Conservation (phyloP, 2,329 filamentous ascomycete species). For the Nemania sp. region DNA sequence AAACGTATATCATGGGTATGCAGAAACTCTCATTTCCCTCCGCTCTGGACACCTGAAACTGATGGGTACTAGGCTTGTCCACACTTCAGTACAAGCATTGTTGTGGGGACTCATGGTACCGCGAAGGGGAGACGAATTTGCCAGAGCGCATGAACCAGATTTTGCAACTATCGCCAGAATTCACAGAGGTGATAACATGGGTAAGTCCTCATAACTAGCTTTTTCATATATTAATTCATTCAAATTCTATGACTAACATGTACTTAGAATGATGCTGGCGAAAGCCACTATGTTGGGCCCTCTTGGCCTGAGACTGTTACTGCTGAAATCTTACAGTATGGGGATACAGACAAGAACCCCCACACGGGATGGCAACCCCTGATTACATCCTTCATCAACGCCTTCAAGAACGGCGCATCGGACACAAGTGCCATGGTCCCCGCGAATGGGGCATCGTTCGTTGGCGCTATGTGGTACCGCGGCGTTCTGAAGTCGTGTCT, state of each 20-base stretch:
- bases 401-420: conserved; percentile 49
- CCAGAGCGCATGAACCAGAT: conserved; percentile 54
- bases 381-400: conserved; percentile 52
- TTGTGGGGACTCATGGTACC: conserved; percentile 50
- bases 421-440: conserved; percentile 44
- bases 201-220: conserved; percentile 29
- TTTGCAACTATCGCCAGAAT: conserved; percentile 50
- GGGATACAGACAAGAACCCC: conserved; percentile 45
- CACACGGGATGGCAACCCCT: conserved; percentile 53
- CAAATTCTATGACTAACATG: conserved; percentile 24
- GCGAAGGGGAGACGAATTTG: conserved; percentile 51
- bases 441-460: conserved; percentile 35
- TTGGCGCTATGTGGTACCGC: conserved; percentile 53
- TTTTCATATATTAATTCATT: neutral
- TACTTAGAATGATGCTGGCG: conserved; percentile 51
- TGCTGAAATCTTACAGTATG: conserved; percentile 48
- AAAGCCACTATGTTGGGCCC: conserved; percentile 54
- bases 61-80: conserved; percentile 44
- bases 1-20: conserved; percentile 53
- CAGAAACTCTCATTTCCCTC: conserved; percentile 28
- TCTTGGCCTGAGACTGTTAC: conserved; percentile 50
- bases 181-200: conserved; percentile 53
- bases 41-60: conserved; percentile 8
- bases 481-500: conserved; percentile 36
- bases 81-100: conserved; percentile 52